Conservation (phyloP, 176 grass and related monocot genomes). For the Raddia guianensis region DNA sequence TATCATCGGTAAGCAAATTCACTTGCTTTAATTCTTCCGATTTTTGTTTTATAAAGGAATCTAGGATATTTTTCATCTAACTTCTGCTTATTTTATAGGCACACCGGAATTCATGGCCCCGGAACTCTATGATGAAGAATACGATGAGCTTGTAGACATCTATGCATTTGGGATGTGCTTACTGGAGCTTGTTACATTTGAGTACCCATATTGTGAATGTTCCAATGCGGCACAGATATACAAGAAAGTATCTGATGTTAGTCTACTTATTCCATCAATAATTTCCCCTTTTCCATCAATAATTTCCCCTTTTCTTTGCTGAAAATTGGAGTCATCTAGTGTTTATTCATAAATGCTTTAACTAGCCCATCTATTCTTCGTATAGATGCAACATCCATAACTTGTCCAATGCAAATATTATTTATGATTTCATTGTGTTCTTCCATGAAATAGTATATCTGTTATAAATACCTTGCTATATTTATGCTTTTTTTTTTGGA, state of each 20-base stretch:
- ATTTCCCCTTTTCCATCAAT: neutral
- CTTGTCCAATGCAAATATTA: neutral
- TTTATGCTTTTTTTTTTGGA: neutral
- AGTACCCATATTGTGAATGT: constrained; percentile 83
- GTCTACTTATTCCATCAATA: constrained; percentile 21
- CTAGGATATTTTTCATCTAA: constrained; percentile 25
- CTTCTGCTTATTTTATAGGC: constrained; percentile 40
- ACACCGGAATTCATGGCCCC: constrained; percentile 91
- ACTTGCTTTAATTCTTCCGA: neutral
- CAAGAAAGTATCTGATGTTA: constrained; percentile 72
- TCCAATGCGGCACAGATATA: constrained; percentile 82
- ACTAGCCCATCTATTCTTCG: neutral
- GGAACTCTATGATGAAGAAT: constrained; percentile 81
- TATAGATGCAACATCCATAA: neutral
- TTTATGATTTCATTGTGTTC: neutral
- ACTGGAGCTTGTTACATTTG: constrained; percentile 83
- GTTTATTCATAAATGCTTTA: neutral
- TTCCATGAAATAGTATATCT: neutral
- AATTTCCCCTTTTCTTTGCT: neutral
- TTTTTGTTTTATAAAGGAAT: neutral
- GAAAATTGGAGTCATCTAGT: neutral
- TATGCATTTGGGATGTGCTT: constrained; percentile 89
- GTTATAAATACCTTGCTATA: neutral
- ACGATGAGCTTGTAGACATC: constrained; percentile 79
- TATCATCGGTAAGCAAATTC: constrained; percentile 59